Conservation (phyloP, 1,139 yeast genomes). For the Trichomonascaceae sp. region DNA sequence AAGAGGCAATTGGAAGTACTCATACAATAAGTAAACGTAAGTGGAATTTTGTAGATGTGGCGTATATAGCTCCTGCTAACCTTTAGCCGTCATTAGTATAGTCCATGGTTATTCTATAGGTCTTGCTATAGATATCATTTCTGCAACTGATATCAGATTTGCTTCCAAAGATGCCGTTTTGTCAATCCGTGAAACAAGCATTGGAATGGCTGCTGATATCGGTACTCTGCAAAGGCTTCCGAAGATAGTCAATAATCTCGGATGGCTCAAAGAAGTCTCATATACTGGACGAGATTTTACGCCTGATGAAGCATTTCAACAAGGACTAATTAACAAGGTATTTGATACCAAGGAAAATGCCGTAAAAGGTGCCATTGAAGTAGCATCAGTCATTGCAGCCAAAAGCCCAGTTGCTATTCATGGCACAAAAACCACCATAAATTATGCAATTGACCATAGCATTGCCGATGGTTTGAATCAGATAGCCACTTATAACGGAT, state of each 20-base stretch:
- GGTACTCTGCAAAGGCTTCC: constrained; percentile 72
- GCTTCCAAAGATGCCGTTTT: constrained; percentile 50
- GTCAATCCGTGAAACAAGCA: constrained; percentile 62
- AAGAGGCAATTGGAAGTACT: constrained; percentile 41
- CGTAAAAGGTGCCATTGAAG: constrained; percentile 41
- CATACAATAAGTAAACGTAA: constrained; percentile 29
- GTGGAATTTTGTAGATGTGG: constrained; percentile 5
- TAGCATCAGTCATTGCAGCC: constrained; percentile 47
- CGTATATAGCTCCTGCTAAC: too few relatives aligned
- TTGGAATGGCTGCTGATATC: constrained; percentile 77
- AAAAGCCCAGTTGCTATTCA: constrained; percentile 55
- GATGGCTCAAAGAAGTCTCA: constrained; percentile 56
- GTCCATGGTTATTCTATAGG: constrained; percentile 51
- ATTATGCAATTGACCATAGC: constrained; percentile 43
- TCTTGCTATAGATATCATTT: constrained; percentile 60
- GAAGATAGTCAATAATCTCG: constrained; percentile 46
- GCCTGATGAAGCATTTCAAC: constrained; percentile 49
- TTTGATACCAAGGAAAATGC: constrained; percentile 47
- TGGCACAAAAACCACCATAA: constrained; percentile 59
- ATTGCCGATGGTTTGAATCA: constrained; percentile 46
- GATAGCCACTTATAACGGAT: constrained; percentile 51
- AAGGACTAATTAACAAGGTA: constrained; percentile 51
- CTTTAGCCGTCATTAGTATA: constrained; percentile 38
- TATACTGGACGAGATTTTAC: constrained; percentile 56
- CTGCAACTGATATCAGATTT: constrained; percentile 54